Conservation (phyloP, 345 rosid species). For the Eucalyptus microcorys region DNA sequence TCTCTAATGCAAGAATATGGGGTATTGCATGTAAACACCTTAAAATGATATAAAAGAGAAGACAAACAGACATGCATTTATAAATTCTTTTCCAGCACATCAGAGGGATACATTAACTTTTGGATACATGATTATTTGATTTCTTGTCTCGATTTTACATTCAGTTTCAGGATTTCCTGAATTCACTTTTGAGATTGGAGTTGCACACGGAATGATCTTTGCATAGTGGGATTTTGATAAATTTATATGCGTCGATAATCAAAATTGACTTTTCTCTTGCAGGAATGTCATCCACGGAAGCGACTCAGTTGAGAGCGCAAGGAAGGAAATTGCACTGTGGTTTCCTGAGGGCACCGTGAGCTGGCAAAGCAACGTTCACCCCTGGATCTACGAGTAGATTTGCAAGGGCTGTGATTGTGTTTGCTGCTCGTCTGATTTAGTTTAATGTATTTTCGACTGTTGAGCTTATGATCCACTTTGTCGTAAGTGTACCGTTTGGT, state of each 20-base stretch:
- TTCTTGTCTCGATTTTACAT: neutral
- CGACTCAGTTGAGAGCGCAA: slow-evolving; percentile 70
- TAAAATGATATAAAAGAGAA: neutral
- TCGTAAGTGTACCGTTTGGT: neutral
- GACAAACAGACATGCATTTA: neutral
- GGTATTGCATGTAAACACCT: neutral
- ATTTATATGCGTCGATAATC: neutral
- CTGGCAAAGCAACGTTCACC: slow-evolving; percentile 76
- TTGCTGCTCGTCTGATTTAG: neutral
- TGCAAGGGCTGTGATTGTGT: neutral
- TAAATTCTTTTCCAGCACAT: neutral
- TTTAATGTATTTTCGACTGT: neutral
- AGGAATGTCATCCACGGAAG: slow-evolving; percentile 95
- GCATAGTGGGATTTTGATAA: neutral
- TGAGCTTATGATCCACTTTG: neutral
- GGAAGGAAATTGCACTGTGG: slow-evolving; percentile 89
- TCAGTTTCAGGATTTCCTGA: neutral
- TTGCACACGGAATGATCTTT: neutral
- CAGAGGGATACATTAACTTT: neutral
- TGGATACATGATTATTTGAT: neutral
- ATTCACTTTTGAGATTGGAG: neutral
- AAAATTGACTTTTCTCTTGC: neutral
- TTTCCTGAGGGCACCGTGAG: slow-evolving; percentile 65
- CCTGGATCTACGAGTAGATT: slow-evolving; percentile 81
- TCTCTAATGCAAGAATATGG: neutral